phyloP scores from a whole-genome alignment of 2,329 filamentous ascomycete species.

The Fusarium algeriense region DNA sequence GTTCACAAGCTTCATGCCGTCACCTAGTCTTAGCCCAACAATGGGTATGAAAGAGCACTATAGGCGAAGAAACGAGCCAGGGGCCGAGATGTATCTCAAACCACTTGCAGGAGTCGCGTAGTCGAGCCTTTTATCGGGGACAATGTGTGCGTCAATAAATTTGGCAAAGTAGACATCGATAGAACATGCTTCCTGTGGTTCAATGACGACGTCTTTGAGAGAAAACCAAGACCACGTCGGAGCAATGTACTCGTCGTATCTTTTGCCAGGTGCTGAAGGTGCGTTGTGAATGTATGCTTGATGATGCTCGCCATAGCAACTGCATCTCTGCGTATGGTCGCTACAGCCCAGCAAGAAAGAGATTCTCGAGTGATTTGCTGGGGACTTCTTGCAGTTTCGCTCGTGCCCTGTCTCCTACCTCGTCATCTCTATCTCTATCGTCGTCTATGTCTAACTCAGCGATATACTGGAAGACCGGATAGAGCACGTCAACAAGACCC shows the following conservation, averaged over 20 bases:
- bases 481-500: constrained; percentile 1
- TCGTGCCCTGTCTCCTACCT: fast-evolving
- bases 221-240: constrained; percentile 34
- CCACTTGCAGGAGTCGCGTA: not conserved
- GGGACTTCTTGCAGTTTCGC: no score
- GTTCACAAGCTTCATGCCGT: not conserved
- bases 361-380: not conserved
- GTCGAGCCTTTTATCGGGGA: not conserved
- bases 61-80: constrained; percentile 4
- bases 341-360: constrained; percentile 28
- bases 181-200: not conserved
- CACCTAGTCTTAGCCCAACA: not conserved
- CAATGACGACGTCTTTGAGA: constrained; percentile 15
- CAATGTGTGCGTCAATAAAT: not conserved
- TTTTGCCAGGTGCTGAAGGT: not conserved
- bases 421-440: not conserved
- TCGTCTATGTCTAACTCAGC: not conserved
- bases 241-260: not conserved
- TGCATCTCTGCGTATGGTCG: constrained; percentile 7
- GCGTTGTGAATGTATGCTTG: constrained; percentile 4
- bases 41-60: constrained; percentile 17
- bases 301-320: constrained; percentile 26
- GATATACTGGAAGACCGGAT: not conserved
- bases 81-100: constrained; percentile 7
- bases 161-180: not conserved